Base-by-base conservation (phyloP, 192 early-diverging fungal genomes). In the Coemansia sp. region DNA sequence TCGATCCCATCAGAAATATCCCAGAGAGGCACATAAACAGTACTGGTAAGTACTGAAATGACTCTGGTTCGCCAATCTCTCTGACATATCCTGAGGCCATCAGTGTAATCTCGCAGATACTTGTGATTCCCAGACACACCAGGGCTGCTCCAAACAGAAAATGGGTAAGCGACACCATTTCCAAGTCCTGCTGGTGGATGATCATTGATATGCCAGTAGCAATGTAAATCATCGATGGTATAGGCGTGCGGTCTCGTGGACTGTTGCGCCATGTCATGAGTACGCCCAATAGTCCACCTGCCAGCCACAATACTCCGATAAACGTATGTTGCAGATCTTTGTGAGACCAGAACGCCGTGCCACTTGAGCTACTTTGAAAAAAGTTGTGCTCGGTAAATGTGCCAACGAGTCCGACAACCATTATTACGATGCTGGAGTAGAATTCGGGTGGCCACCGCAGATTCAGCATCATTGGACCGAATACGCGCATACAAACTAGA, bases 321-420 rank as follows among this genome's bases (percentile, higher is more conserved):
- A 84, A 67, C 3, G 87, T 89, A 51, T 89, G 87, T 63, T 89
- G 88, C 67, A 86, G 70, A 59, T 89, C 86, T 35, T 86, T 85
- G 69, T 88, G 85, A 43, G 79, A 84, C 88, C 88, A 89, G 11
- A 13, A 28, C 3, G 68, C 67, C 3, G 7, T 23, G 16, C 65
- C 39, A 40, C 34, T 46, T 43, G 10, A 31, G 37, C 39, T 58
- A 24, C 62, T 56, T 43, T 76, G 67, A 59, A 74, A 66, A 55
- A 84, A 86, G 74, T 86, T 81, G 71, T 89, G 88, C 79, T 89
- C 88, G 10, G 88, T 89, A 51, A 87, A 88, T 3, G 87, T 87
- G 61, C 86, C 85, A 39, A 88, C 69, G 23, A 85, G 75, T 13
- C 88, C 88, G 62, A 87, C 88, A 0, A 62, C 20, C 35, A 79